Conservation (phyloP, 495 filamentous ascomycete genomes). For the Thermochaetoides thermophila region DNA sequence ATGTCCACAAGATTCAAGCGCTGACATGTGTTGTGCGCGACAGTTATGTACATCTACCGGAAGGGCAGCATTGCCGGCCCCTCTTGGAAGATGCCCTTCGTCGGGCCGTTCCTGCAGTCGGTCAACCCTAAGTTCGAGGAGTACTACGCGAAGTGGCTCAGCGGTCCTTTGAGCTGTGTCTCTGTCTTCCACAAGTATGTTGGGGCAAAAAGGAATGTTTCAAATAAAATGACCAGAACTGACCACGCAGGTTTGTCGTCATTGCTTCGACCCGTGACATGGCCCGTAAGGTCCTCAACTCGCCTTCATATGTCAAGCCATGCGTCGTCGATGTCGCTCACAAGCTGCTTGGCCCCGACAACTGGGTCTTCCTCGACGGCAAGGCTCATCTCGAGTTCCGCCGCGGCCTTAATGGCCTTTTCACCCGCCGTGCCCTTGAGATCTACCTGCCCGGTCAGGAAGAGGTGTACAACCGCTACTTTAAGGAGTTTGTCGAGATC, state of each 20-base stretch:
- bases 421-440: conserved; percentile 80
- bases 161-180: conserved; percentile 84
- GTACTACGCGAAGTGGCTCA: conserved; percentile 85
- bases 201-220: neutral
- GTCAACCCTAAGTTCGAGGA: conserved; percentile 82
- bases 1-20: neutral
- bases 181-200: conserved; percentile 98
- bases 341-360: conserved; percentile 81
- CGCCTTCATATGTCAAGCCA: conserved; percentile 80
- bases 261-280: conserved; percentile 93
- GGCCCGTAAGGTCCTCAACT: conserved; percentile 95
- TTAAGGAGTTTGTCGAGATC: conserved; percentile 58
- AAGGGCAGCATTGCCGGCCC: conserved; percentile 82
- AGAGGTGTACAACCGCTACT: conserved; percentile 80
- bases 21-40: conserved; percentile 4
- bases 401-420: conserved; percentile 88
- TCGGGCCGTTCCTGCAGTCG: conserved; percentile 88
- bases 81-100: conserved; percentile 76
- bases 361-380: conserved; percentile 97
- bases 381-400: conserved; percentile 92
- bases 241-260: conserved; percentile 66
- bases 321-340: conserved; percentile 92
- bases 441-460: conserved; percentile 85
- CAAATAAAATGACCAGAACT: too few species aligned
- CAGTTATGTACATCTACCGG: conserved; percentile 71